phyloP scores from a whole-genome alignment of 2,329 filamentous ascomycete genomes.

The Talaromyces sp. region DNA sequence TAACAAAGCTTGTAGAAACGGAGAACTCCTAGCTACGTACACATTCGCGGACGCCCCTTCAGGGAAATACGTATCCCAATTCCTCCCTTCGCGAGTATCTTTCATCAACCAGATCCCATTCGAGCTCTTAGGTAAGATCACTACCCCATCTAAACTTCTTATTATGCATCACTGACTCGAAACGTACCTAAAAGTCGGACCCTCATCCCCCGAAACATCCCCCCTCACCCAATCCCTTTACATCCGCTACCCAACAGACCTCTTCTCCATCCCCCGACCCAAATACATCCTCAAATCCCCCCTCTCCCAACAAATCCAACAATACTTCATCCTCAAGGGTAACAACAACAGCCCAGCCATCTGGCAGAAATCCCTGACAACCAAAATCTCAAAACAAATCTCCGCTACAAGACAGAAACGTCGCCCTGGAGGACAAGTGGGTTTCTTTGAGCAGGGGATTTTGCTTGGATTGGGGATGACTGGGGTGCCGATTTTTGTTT shows the following conservation, averaged over 20 bases:
- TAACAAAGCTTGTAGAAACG: constrained; percentile 23
- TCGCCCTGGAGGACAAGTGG: constrained; percentile 34
- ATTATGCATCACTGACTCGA: not conserved
- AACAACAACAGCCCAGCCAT: not conserved
- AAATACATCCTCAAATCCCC: constrained; percentile 38
- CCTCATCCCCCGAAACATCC: constrained; percentile 30
- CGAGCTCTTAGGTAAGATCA: constrained; percentile 48
- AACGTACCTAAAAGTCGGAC: not conserved
- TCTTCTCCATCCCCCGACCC: constrained; percentile 49
- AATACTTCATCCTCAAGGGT: not conserved
- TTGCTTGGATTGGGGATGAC: constrained; percentile 30
- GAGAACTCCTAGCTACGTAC: constrained; percentile 50
- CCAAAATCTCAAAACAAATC: constrained; percentile 4
- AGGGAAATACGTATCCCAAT: constrained; percentile 62
- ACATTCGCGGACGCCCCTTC: constrained; percentile 52
- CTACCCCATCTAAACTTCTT: constrained; percentile 2
- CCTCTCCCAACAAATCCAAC: constrained; percentile 13
- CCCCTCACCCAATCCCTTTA: constrained; percentile 34
- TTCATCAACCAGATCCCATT: constrained; percentile 60
- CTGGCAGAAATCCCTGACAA: not conserved
- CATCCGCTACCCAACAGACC: constrained; percentile 43
- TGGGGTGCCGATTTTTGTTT: constrained; percentile 3
- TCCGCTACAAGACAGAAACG: constrained; percentile 24
- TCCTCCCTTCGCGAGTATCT: constrained; percentile 51
- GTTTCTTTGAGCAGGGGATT: constrained; percentile 53